phyloP scores from a whole-genome alignment of 495 filamentous ascomycete genomes.

The Penicillium parvum region DNA sequence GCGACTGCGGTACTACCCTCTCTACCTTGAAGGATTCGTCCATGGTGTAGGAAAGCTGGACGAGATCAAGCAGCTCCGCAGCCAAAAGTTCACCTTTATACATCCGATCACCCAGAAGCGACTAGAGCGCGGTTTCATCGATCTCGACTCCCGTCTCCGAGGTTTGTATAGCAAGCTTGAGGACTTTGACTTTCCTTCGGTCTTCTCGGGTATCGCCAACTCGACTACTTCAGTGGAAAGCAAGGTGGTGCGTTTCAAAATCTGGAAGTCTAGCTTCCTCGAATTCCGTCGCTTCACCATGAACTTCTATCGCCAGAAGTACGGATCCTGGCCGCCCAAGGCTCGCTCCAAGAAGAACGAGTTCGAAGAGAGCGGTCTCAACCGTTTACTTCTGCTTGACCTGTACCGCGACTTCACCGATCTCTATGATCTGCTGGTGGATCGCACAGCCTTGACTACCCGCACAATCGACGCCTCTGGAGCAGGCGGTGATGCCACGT shows the following conservation, averaged over 20 bases:
- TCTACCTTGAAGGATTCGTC: constrained; percentile 88
- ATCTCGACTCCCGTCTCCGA: constrained; percentile 64
- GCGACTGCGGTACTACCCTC: constrained; percentile 68
- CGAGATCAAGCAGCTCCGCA: constrained; percentile 61
- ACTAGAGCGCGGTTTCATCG: constrained; percentile 74
- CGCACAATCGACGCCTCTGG: constrained; percentile 43
- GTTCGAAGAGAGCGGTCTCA: constrained; percentile 80
- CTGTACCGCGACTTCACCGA: constrained; percentile 82
- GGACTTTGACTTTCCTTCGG: constrained; percentile 83
- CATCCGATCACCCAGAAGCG: constrained; percentile 67
- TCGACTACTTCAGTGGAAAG: constrained; percentile 68
- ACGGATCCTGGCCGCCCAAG: constrained; percentile 93
- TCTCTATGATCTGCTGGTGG: constrained; percentile 85
- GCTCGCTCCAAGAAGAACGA: constrained; percentile 87
- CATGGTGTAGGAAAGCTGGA: constrained; percentile 91
- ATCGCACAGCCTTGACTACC: constrained; percentile 57
- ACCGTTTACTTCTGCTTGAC: constrained; percentile 73
- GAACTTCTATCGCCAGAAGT: constrained; percentile 72
- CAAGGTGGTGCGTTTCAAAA: constrained; percentile 74
- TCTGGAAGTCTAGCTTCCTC: constrained; percentile 71
- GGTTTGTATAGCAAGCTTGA: constrained; percentile 64
- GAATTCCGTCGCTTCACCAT: constrained; percentile 72
- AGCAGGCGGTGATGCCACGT: constrained; percentile 18
- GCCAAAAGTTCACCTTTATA: constrained; percentile 64
- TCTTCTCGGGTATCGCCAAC: constrained; percentile 85